These are phyloP conservation scores for Raphanus sativus DNA, from an alignment of 345 rosid genomes.

Conservation along the genomic window DNA sequence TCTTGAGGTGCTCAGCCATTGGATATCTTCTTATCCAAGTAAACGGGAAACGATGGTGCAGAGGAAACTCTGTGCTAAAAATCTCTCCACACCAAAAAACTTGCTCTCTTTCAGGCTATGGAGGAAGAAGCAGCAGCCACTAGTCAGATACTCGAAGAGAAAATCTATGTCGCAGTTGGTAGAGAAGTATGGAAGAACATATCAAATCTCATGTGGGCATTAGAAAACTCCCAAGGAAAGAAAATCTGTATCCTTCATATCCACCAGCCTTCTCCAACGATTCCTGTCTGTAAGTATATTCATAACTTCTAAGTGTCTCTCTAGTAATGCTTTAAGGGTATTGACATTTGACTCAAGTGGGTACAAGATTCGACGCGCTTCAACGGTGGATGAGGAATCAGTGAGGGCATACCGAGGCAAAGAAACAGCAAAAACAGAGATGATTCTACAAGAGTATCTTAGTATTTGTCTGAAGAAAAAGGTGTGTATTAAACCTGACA, in stretches of 20 bases:
- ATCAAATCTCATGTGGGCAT: conserved; percentile 57
- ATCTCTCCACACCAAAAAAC: background rate
- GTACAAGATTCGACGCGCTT: conserved; percentile 61
- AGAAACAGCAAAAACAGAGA: conserved; percentile 50
- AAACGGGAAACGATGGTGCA: background rate
- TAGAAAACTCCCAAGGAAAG: conserved; percentile 57
- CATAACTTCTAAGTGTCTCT: background rate
- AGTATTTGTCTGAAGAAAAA: conserved; percentile 49
- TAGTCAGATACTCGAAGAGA: conserved; percentile 48
- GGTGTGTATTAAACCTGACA: conserved; percentile 43
- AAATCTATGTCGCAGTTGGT: conserved; percentile 64
- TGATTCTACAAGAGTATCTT: conserved; percentile 53
- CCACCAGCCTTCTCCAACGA: conserved; percentile 60
- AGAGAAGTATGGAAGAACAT: conserved; percentile 44
- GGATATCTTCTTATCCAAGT: conserved; percentile 16
- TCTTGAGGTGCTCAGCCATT: conserved; percentile 8
- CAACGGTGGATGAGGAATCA: conserved; percentile 46
- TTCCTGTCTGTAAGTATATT: conserved; percentile 58
- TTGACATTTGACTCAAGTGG: conserved; percentile 47
- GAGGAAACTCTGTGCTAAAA: background rate
- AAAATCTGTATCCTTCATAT: conserved; percentile 66
- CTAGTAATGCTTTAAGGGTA: background rate
- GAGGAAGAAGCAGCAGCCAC: conserved; percentile 30
- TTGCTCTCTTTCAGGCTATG: conserved; percentile 15
- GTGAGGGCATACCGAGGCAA: conserved; percentile 57